Evolutionary conservation across 2,329 filamentous ascomycete genomes (phyloP), one percentile per base, ranked within the genome.

Genomic region (Aspergillus aculeatinus): DNA sequence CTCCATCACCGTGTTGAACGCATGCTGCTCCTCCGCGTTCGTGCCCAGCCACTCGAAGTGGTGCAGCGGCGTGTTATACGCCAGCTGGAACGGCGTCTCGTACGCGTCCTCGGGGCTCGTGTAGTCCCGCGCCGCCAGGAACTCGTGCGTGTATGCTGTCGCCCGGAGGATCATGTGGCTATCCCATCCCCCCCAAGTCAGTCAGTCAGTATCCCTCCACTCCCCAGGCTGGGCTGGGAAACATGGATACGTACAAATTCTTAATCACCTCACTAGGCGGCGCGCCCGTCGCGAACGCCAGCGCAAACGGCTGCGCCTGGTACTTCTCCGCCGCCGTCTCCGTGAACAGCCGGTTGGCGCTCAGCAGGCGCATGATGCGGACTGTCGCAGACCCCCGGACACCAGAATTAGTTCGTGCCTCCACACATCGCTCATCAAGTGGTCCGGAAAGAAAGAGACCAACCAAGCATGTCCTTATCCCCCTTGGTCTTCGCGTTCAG

Each of bases 1-100:
- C 1, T 58, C 62, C 72, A 76, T 74, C 1, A 64, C 63, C 1
- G 54, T 57, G 57, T 76, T 74, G 62, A 74, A 75, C 1, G 62
- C 69, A 12, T 59, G 29, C 29, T 67, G 65, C 3, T 60, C 49
- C 2, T 42, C 53, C 2, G 66, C 67, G 2, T 70, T 61, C 3
- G 64, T 59, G 12, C 47, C 47, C 5, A 76, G 39, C 63, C 63
- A 73, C 3, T 70, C 68, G 21, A 72, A 76, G 55, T 67, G 70
- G 39, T 68, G 61, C 10, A 65, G 42, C 5, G 68, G 59, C 2
- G 68, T 72, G 12, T 65, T 35, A 16, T 61, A 54, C 9, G 67
- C 63, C 7, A 63, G 64, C 51, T 76, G 72, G 48, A 73, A 76
- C 0, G 72, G 70, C 0, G 63, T 63, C 21, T 74, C 60, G 6